These are phyloP conservation scores for Metschnikowia kunwiensis DNA, from an alignment of 805 yeast species.

Conservation along the genomic window DNA sequence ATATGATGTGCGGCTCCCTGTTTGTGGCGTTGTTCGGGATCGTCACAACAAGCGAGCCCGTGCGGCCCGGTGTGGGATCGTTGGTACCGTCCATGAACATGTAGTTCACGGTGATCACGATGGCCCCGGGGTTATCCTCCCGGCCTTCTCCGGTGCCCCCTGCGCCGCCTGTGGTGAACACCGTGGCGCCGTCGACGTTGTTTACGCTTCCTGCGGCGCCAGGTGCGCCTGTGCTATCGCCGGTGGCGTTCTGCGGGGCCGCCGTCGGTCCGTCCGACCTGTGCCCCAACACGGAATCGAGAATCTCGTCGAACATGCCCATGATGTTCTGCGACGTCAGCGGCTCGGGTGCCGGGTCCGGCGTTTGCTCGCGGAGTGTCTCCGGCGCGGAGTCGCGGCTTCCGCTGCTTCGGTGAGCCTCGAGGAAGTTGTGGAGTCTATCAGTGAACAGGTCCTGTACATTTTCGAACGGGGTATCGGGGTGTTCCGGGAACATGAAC, in stretches of 20 bases:
- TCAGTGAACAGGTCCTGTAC: constrained; percentile 2
- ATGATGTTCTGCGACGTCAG: neutral
- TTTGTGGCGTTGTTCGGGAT: constrained; percentile 64
- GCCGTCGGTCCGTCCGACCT: neutral
- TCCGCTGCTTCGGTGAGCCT: neutral
- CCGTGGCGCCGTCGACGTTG: constrained; percentile 8
- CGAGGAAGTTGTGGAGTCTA: constrained; percentile 3
- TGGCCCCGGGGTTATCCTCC: constrained; percentile 29
- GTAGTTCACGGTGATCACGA: constrained; percentile 43
- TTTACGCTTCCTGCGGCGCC: neutral
- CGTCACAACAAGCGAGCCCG: constrained; percentile 60
- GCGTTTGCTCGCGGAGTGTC: constrained; percentile 1
- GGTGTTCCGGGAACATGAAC: neutral
- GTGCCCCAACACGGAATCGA: constrained; percentile 12
- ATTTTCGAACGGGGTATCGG: neutral
- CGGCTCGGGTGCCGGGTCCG: neutral
- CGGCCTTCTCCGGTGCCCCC: constrained; percentile 1
- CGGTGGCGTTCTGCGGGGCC: neutral
- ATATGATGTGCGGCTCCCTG: constrained; percentile 57
- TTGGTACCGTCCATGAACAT: constrained; percentile 40
- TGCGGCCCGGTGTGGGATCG: constrained; percentile 38
- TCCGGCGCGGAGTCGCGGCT: constrained; percentile 4
- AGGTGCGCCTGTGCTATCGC: neutral
- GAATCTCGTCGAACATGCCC: constrained; percentile 14
- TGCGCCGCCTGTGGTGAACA: constrained; percentile 6